Percentiles rank a stretch among this genome's conserved stretches.
Conservation (phyloP, 805 yeast genomes). For the Metschnikowia noctiluminum region DNA sequence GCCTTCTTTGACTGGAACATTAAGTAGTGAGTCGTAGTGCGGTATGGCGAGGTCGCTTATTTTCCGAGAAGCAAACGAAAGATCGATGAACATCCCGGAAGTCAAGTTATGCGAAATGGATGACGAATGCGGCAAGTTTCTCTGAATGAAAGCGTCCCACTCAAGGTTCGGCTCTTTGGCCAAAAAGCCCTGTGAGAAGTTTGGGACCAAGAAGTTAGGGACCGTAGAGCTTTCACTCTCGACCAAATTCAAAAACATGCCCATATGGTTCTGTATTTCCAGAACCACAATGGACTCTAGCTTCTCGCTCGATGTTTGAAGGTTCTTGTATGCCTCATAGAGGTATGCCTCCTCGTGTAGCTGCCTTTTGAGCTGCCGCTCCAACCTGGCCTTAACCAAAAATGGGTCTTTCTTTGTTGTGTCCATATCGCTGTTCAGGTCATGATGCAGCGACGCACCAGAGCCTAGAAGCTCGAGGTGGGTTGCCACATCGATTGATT, state of each 20-base stretch:
- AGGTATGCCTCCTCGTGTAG: slow-evolving; percentile 79
- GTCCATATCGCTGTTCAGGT: slow-evolving; percentile 13
- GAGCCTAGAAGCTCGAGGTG: slow-evolving; percentile 30
- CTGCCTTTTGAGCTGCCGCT: slow-evolving; percentile 74
- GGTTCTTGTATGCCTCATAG: slow-evolving; percentile 83
- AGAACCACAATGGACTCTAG: slow-evolving; percentile 80
- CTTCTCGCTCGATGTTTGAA: slow-evolving; percentile 84
- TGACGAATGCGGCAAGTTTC: slow-evolving; percentile 48
- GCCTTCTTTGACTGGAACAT: slow-evolving; percentile 66
- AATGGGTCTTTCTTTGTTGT: slow-evolving; percentile 73
- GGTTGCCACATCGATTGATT: slow-evolving; percentile 63
- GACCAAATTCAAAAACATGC: slow-evolving; percentile 64
- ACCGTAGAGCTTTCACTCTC: slow-evolving; percentile 74
- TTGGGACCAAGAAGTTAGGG: slow-evolving; percentile 61
- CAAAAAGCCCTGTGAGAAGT: slow-evolving; percentile 53
- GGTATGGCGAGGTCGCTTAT: slow-evolving; percentile 57
- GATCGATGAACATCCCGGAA: slow-evolving; percentile 40
- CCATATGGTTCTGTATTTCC: slow-evolving; percentile 81
- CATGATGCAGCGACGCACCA: slow-evolving; percentile 12
- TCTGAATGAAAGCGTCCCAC: slow-evolving; percentile 80
- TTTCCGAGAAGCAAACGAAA: slow-evolving; percentile 36
- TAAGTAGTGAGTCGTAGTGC: slow-evolving; percentile 65
- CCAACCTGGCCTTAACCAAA: slow-evolving; percentile 65
- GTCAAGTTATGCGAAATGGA: slow-evolving; percentile 23
- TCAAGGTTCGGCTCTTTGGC: slow-evolving; percentile 77